Percentiles rank a stretch among this genome's conserved stretches.
Evolutionary conservation across 306 rosid genomes (phyloP).

Genomic region (Cucurbita pepo): DNA sequence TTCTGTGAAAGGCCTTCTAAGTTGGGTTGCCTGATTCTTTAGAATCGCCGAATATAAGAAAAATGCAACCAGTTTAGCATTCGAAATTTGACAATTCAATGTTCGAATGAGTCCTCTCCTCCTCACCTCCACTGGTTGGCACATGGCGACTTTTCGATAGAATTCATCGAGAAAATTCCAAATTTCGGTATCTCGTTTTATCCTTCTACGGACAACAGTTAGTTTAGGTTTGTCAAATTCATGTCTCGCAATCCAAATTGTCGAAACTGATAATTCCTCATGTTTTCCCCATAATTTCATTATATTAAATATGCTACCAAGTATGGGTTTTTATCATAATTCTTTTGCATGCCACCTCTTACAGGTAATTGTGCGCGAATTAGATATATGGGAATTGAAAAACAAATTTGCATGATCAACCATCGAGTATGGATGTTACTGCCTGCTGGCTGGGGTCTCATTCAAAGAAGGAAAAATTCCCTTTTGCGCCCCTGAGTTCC

Average conservation of each 20-base stretch:
- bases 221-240: not conserved
- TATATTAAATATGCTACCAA: not conserved
- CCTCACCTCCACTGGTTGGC: not conserved
- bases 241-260: not conserved
- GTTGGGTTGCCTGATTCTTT: not conserved
- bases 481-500: not conserved
- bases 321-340: not conserved
- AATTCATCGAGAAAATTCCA: not conserved
- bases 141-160: not conserved
- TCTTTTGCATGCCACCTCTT: not conserved
- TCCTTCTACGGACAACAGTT: not conserved
- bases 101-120: not conserved
- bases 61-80: not conserved
- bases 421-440: not conserved
- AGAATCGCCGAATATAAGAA: not conserved
- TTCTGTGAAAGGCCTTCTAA: not conserved
- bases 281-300: not conserved
- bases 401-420: not conserved
- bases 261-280: not conserved
- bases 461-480: not conserved
- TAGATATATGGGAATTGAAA: not conserved
- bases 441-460: not conserved
- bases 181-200: not conserved
- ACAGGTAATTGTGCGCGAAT: not conserved
- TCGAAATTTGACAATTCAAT: not conserved